phyloP scores from a whole-genome alignment of 169 alveolate species.

The Plasmodium blacklocki region DNA sequence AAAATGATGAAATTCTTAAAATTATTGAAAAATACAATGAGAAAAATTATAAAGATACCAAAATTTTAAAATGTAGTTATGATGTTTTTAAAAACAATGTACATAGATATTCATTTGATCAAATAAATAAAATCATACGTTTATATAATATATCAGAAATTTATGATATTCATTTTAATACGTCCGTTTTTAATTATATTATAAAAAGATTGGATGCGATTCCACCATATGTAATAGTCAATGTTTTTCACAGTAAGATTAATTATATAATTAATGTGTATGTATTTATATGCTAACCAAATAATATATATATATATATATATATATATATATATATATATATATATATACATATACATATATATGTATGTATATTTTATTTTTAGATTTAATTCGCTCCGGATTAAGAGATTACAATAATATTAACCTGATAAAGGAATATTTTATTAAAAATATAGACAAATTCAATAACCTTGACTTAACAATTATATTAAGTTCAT shows the following conservation, averaged over 20 bases:
- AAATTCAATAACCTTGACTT: slow-evolving; percentile 48
- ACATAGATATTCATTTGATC: slow-evolving; percentile 75
- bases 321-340: no score
- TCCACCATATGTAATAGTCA: slow-evolving; percentile 29
- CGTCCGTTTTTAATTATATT: slow-evolving; percentile 56
- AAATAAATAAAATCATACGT: slow-evolving; percentile 56
- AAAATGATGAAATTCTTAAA: slow-evolving; percentile 74
- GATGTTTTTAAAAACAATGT: slow-evolving; percentile 67
- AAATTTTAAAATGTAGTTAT: slow-evolving; percentile 62
- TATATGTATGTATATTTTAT: background rate
- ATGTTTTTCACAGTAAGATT: slow-evolving; percentile 71
- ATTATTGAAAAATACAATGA: slow-evolving; percentile 71
- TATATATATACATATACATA: no score
- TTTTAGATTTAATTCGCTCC: slow-evolving; percentile 51
- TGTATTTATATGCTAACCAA: no score
- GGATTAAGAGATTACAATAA: slow-evolving; percentile 49
- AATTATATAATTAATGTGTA: no score
- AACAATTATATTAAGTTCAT: slow-evolving; percentile 69
- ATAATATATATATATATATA: no score
- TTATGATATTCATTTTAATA: slow-evolving; percentile 52
- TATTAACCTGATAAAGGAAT: slow-evolving; percentile 37
- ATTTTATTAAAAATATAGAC: slow-evolving; percentile 64
- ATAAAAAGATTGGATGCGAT: slow-evolving; percentile 66
- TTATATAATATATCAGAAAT: slow-evolving; percentile 56
- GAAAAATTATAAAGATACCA: slow-evolving; percentile 39